These are phyloP conservation scores for Sporisorium exsertum DNA, from an alignment of 1,284 basidiomycete genomes.

Conservation along the genomic window DNA sequence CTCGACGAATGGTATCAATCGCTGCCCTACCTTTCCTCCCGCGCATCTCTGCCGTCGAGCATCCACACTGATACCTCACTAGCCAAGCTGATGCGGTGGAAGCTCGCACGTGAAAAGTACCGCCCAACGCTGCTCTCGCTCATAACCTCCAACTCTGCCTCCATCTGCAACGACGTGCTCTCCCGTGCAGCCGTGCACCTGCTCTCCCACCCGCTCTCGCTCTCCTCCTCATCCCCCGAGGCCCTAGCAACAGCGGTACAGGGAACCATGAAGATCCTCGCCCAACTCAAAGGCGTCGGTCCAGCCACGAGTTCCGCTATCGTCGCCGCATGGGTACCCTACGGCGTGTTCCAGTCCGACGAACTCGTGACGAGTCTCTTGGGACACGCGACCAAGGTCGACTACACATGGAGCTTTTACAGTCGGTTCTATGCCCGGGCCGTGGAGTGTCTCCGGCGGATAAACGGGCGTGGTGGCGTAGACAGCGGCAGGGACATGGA, in stretches of 20 bases:
- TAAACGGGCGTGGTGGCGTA: background rate
- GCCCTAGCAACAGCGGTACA: background rate
- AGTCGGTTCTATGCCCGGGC: constrained; percentile 14
- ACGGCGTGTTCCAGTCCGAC: constrained; percentile 29
- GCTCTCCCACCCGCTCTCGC: background rate
- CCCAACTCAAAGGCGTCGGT: constrained; percentile 30
- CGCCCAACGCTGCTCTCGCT: constrained; percentile 29
- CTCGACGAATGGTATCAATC: constrained; percentile 33
- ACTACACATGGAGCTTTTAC: constrained; percentile 26
- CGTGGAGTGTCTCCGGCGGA: background rate
- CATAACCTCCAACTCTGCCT: constrained; percentile 15
- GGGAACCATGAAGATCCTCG: constrained; percentile 23
- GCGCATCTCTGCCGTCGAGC: background rate
- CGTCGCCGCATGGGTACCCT: constrained; percentile 11
- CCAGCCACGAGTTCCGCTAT: constrained; percentile 41
- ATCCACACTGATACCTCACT: constrained; percentile 17
- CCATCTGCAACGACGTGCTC: background rate
- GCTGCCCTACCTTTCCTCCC: background rate
- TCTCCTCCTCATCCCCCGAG: background rate
- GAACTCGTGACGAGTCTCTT: constrained; percentile 11
- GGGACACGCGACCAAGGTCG: constrained; percentile 1
- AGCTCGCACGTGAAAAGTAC: constrained; percentile 30
- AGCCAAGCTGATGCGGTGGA: constrained; percentile 37
- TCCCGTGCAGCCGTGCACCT: constrained; percentile 3
- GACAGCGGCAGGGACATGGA: constrained; percentile 20